These are phyloP conservation scores for Fusarium anguioides DNA, from an alignment of 2,329 filamentous ascomycete species.

Conservation along the genomic window DNA sequence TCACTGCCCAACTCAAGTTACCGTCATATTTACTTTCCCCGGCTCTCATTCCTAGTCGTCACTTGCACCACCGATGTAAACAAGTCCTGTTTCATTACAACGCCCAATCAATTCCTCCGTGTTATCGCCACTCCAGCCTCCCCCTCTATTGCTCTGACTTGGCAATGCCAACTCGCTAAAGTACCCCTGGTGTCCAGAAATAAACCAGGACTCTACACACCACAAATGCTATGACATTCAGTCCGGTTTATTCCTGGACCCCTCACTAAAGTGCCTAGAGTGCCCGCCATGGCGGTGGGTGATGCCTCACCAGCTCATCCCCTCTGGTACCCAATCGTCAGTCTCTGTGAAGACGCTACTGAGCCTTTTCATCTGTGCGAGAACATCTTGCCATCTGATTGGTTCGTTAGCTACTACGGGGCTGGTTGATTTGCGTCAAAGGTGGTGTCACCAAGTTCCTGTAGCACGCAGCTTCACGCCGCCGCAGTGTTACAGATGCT, in stretches of 20 bases:
- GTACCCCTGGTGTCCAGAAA: constrained; percentile 1
- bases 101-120: constrained; percentile 8
- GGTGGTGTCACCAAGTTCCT: constrained; percentile 36
- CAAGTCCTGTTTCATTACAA: constrained; percentile 3
- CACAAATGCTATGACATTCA: too few relatives aligned
- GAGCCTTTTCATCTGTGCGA: constrained; percentile 9
- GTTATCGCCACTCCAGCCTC: constrained; percentile 33
- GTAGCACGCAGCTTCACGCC: constrained; percentile 35
- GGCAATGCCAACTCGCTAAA: constrained; percentile 19
- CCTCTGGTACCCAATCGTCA: constrained; percentile 32
- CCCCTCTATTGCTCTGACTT: constrained; percentile 2
- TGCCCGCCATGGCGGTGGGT: too few relatives aligned
- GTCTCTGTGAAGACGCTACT: constrained; percentile 37
- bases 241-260: too few relatives aligned
- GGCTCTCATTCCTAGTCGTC: constrained; percentile 16
- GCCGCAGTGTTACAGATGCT: constrained; percentile 21
- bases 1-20: constrained; percentile 34
- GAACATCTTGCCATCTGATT: constrained; percentile 21
- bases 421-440: constrained; percentile 5
- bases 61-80: constrained; percentile 19
- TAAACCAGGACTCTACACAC: too few relatives aligned
- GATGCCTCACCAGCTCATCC: constrained; percentile 29
- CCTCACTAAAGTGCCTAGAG: too few relatives aligned
- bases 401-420: constrained; percentile 1
- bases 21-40: constrained; percentile 21